Evolutionary conservation across 805 yeast genomes (phyloP).

Genomic region (Sungouiella thailandica): DNA sequence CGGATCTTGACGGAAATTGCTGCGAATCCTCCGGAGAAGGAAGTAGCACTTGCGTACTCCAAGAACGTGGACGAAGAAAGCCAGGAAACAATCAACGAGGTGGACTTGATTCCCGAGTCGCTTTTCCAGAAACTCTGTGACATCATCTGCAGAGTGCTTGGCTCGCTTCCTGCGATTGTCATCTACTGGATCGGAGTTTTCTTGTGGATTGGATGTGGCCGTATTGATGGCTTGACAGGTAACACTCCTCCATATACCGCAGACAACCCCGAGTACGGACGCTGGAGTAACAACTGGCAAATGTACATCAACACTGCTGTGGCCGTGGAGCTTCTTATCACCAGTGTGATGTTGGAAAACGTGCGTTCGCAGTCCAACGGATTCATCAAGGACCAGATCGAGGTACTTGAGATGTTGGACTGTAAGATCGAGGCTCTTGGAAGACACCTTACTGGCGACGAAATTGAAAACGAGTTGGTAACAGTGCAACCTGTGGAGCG

Average conservation of each 20-base stretch:
- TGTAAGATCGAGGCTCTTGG: slow-evolving; percentile 21
- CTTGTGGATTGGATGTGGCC: not conserved
- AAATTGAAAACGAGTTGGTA: slow-evolving; percentile 19
- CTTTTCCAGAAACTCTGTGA: not conserved
- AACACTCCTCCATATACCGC: not conserved
- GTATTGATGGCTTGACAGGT: not conserved
- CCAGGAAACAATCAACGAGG: not conserved
- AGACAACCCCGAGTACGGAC: not conserved
- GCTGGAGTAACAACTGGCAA: not conserved
- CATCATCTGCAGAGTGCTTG: not conserved
- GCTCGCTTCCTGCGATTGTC: not conserved
- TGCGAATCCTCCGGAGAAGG: not conserved
- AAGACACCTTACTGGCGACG: slow-evolving; percentile 16
- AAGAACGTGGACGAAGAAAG: not conserved
- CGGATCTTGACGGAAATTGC: not conserved
- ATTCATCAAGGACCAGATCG: slow-evolving; percentile 18
- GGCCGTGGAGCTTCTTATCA: not conserved
- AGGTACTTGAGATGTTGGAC: slow-evolving; percentile 20
- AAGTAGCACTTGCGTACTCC: not conserved
- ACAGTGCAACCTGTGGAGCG: slow-evolving; percentile 14
- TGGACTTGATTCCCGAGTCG: not conserved
- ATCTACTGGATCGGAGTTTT: not conserved
- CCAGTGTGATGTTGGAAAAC: slow-evolving; percentile 28
- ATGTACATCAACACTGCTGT: not conserved
- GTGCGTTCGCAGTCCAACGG: slow-evolving; percentile 34